phyloP scores from a whole-genome alignment of 805 yeast species.

The Ogataea trehalophila region DNA sequence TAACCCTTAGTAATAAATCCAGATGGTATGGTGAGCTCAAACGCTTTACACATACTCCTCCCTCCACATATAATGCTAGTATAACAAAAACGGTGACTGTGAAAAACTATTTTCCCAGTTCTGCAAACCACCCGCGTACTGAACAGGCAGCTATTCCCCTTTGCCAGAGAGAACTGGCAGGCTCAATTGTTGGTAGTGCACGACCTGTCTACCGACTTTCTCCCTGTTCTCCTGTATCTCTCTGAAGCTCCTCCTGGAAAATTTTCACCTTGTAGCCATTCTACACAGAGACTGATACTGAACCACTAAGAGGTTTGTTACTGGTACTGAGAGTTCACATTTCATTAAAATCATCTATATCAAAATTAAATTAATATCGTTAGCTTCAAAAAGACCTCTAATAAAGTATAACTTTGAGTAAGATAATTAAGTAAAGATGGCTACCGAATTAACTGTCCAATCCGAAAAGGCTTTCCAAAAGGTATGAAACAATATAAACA shows the following conservation, averaged over 20 bases:
- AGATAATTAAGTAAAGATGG: constrained; percentile 56
- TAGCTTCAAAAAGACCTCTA: no score
- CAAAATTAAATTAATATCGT: no score
- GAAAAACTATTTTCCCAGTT: background rate
- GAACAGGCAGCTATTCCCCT: no score
- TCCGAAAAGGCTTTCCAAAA: constrained; percentile 99
- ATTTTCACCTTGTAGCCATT: constrained; percentile 2
- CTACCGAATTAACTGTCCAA: constrained; percentile 99
- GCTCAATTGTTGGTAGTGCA: no score
- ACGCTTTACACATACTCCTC: background rate
- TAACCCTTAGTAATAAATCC: background rate
- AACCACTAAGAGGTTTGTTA: no score
- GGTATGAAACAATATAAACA: constrained; percentile 50
- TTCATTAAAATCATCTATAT: no score
- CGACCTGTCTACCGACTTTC: background rate
- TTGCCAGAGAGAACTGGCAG: no score
- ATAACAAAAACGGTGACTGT: background rate
- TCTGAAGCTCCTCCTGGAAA: constrained; percentile 4
- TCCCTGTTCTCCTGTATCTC: background rate
- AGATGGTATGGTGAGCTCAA: no score
- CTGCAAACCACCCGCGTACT: no score
- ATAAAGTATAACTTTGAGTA: constrained; percentile 3
- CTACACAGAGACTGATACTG: background rate
- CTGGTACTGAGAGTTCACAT: no score
- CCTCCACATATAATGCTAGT: background rate